phyloP scores from a whole-genome alignment of 2,329 filamentous ascomycete genomes.

The Pseudohalonectria lignicola region DNA sequence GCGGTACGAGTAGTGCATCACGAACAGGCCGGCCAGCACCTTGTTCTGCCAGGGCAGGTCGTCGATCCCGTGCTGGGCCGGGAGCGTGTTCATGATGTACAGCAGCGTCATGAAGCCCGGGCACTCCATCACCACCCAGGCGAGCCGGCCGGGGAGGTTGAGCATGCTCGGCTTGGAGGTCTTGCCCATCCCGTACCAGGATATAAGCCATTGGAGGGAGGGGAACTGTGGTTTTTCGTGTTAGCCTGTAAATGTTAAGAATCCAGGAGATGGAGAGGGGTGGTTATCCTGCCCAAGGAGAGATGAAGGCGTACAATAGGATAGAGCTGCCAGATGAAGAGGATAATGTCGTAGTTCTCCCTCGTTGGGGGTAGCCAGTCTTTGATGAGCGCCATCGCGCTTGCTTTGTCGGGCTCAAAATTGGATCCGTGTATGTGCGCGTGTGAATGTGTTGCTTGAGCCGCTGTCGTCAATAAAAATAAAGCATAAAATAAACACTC shows the following conservation, averaged over 20 bases:
- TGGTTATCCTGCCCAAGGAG: background rate
- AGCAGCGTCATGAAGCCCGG: conserved; percentile 67
- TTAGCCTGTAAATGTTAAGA: no score
- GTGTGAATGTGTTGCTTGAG: no score
- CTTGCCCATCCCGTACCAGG: conserved; percentile 88
- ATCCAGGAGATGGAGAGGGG: background rate
- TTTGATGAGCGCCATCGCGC: conserved; percentile 33
- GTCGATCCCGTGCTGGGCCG: conserved; percentile 41
- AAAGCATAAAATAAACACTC: no score
- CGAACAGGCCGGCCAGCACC: conserved; percentile 59
- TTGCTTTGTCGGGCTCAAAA: no score
- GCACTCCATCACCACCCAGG: conserved; percentile 82
- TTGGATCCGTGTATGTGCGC: no score
- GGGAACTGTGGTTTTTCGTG: conserved; percentile 42
- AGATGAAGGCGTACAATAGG: conserved; percentile 31
- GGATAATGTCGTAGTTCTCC: conserved; percentile 43
- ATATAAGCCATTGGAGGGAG: conserved; percentile 61
- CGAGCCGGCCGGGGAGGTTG: conserved; percentile 82
- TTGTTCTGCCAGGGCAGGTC: conserved; percentile 68
- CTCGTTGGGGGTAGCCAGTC: conserved; percentile 47
- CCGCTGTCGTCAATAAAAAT: no score
- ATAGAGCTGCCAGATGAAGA: conserved; percentile 43
- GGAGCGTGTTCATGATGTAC: conserved; percentile 66
- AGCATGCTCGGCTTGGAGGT: conserved; percentile 63
- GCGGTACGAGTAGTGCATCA: conserved; percentile 83